Conservation (phyloP, 108 stramenopile genomes). For the Poteriospumella lacustris region DNA sequence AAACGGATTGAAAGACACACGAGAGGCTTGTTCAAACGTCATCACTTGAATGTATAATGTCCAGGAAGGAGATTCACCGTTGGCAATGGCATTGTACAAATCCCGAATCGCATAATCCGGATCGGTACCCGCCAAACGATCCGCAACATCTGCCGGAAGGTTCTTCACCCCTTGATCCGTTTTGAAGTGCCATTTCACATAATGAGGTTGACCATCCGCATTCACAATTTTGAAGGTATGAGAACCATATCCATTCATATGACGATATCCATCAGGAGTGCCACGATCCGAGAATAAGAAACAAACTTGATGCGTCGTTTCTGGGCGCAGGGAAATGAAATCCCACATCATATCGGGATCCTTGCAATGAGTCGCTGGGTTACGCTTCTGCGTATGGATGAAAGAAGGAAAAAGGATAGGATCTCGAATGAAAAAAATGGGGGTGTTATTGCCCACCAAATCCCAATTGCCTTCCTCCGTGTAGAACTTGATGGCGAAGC, state of each 20-base stretch:
- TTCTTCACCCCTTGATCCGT: constrained; percentile 66
- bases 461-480: constrained; percentile 67
- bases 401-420: constrained; percentile 64
- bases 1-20: constrained; percentile 58
- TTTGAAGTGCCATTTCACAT: constrained; percentile 69
- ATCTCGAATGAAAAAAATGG: constrained; percentile 66
- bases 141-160: constrained; percentile 50
- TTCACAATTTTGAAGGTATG: constrained; percentile 69
- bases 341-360: constrained; percentile 66
- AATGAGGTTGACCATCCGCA: constrained; percentile 42
- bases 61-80: constrained; percentile 57
- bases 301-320: constrained; percentile 59
- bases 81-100: constrained; percentile 63
- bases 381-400: constrained; percentile 69
- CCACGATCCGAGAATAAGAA: constrained; percentile 60
- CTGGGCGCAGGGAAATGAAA: constrained; percentile 63
- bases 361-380: constrained; percentile 59
- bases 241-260: constrained; percentile 65
- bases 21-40: constrained; percentile 54
- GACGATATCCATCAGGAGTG: constrained; percentile 56
- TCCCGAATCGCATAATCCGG: constrained; percentile 64
- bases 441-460: constrained; percentile 68
- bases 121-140: constrained; percentile 41
- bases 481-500: constrained; percentile 67
- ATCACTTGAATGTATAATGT: constrained; percentile 60